Percentiles rank a stretch among this genome's conserved stretches.
Conservation (phyloP, 2,329 filamentous ascomycete species). For the Penicillium sp. region DNA sequence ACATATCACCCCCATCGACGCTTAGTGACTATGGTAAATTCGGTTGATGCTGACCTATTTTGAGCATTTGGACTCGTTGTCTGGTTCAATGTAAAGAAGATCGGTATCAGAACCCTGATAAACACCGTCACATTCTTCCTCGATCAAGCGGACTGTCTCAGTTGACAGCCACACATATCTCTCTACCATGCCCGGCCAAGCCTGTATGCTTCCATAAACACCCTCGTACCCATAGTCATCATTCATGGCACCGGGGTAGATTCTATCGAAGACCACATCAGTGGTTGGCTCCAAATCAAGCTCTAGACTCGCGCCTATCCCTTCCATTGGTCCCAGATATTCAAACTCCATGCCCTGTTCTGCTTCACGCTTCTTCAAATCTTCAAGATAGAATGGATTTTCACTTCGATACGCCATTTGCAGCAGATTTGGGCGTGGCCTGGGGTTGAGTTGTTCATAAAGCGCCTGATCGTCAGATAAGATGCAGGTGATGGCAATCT, state of each 20-base stretch:
- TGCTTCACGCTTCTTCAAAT: too few species aligned
- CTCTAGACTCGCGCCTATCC: not conserved
- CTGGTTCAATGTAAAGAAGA: too few species aligned
- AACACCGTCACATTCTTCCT: too few species aligned
- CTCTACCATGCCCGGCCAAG: slow-evolving; percentile 2
- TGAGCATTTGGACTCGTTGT: too few species aligned
- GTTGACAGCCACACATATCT: slow-evolving; percentile 10
- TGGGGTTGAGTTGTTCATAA: slow-evolving; percentile 1
- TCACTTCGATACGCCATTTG: slow-evolving; percentile 2
- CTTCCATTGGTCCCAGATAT: not conserved
- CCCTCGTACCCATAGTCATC: slow-evolving; percentile 1
- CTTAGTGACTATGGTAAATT: too few species aligned
- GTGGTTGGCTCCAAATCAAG: slow-evolving; percentile 11
- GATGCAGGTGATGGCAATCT: slow-evolving; percentile 12
- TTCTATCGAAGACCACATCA: not conserved
- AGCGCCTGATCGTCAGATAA: slow-evolving; percentile 4
- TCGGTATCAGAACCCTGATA: too few species aligned
- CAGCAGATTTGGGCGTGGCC: slow-evolving; percentile 5
- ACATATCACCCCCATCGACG: too few species aligned
- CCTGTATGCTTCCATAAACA: slow-evolving; percentile 3
- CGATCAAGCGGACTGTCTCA: not conserved
- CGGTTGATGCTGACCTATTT: too few species aligned
- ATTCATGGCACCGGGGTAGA: not conserved
- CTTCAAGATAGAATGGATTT: slow-evolving; percentile 15
- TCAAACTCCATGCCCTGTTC: slow-evolving; percentile 1